phyloP scores from a whole-genome alignment of 768 basidiomycete species.

The Suillus subaureus region DNA sequence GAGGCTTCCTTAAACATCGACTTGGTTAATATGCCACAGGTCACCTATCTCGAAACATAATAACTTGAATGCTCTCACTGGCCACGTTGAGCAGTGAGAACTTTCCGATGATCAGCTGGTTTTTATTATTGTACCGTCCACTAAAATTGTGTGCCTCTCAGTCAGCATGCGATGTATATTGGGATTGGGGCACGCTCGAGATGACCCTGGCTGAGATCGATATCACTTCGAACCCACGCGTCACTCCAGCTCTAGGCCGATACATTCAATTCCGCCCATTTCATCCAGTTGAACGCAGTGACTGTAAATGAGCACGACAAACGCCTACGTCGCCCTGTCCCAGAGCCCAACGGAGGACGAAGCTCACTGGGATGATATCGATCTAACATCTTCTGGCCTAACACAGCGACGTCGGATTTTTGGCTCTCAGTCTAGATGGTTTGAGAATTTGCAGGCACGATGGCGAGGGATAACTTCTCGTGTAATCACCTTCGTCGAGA shows the following conservation, averaged over 20 bases:
- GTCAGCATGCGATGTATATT: background rate
- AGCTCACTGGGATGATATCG: background rate
- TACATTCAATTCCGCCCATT: background rate
- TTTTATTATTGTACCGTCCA: background rate
- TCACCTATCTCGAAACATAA: background rate
- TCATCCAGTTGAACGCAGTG: background rate
- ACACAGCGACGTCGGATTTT: too few species aligned
- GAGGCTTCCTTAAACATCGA: background rate
- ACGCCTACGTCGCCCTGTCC: background rate
- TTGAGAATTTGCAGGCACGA: background rate
- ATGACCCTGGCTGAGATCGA: background rate
- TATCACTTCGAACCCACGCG: background rate
- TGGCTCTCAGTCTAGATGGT: background rate
- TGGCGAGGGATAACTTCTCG: background rate
- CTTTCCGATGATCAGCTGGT: background rate
- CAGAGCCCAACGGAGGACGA: background rate
- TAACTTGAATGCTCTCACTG: background rate
- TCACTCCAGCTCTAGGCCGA: background rate
- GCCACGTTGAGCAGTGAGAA: background rate
- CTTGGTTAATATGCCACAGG: background rate
- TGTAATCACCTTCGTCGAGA: constrained; percentile 17
- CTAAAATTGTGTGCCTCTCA: background rate
- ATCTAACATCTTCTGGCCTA: background rate
- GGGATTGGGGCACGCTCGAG: background rate
- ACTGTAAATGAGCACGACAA: background rate